phyloP scores from a whole-genome alignment of 2,329 filamentous ascomycete species.

The Verticillium longisporum region DNA sequence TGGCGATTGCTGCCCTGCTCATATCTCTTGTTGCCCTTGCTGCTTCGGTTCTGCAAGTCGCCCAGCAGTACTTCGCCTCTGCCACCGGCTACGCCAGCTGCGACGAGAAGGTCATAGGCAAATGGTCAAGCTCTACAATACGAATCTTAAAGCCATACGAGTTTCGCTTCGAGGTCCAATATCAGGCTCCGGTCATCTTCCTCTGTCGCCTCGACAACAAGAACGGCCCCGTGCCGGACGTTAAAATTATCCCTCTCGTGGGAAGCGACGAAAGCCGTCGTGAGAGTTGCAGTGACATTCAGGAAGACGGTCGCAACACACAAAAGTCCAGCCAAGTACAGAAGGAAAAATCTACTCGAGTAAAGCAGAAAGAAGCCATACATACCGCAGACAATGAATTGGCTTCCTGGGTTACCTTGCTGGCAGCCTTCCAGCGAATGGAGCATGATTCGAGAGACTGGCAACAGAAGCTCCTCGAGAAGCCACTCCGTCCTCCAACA shows the following conservation, averaged over 20 bases:
- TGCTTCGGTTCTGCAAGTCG: conserved; percentile 38
- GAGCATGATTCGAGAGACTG: conserved; percentile 40
- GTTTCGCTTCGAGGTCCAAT: conserved; percentile 42
- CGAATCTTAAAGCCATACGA: conserved; percentile 33
- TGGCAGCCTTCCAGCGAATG: conserved; percentile 43
- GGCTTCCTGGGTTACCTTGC: conserved; percentile 46
- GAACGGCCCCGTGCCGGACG: conserved; percentile 23
- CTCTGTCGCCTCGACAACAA: conserved; percentile 35
- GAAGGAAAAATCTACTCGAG: background rate
- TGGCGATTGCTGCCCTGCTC: conserved; percentile 37
- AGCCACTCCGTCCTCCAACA: background rate
- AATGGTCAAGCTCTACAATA: conserved; percentile 33
- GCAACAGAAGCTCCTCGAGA: conserved; percentile 24
- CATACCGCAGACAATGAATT: conserved; percentile 51
- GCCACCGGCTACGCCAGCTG: conserved; percentile 43
- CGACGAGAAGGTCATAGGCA: conserved; percentile 39
- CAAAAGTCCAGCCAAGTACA: background rate
- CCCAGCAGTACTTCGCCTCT: conserved; percentile 43
- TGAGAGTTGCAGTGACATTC: conserved; percentile 23
- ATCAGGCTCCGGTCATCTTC: conserved; percentile 44
- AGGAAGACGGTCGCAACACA: conserved; percentile 16
- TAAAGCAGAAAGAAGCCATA: conserved; percentile 24
- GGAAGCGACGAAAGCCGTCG: conserved; percentile 28
- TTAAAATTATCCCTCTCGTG: conserved; percentile 27
- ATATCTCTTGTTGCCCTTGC: conserved; percentile 39